Percentiles rank a stretch among this genome's conserved stretches.
These are phyloP conservation scores for Tephrocybe sp. DNA, from an alignment of 768 basidiomycete genomes.

Conservation along the genomic window DNA sequence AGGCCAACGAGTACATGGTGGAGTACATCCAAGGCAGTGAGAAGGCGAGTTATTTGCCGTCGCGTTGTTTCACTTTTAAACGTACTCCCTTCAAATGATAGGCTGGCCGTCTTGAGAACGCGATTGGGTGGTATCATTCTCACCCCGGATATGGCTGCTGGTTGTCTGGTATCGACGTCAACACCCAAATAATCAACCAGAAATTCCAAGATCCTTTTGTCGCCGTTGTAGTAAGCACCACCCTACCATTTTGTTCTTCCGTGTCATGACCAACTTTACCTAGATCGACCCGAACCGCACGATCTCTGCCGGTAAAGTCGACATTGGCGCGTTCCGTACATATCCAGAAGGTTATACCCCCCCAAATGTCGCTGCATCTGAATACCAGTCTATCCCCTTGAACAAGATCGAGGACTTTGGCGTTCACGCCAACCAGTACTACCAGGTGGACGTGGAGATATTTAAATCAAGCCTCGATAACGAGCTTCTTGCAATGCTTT, in stretches of 20 bases:
- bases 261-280: neutral
- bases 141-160: constrained; percentile 99
- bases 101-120: constrained; percentile 84
- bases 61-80: neutral
- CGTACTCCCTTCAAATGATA: constrained; percentile 26
- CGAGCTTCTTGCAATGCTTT: constrained; percentile 83
- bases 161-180: constrained; percentile 98
- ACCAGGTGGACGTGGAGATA: constrained; percentile 90
- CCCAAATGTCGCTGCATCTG: constrained; percentile 63
- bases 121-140: constrained; percentile 97
- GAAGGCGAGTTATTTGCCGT: constrained; percentile 51
- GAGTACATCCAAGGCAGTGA: constrained; percentile 83
- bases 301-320: constrained; percentile 96
- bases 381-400: constrained; percentile 96
- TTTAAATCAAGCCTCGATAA: constrained; percentile 92
- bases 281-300: constrained; percentile 98
- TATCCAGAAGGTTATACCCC: constrained; percentile 96
- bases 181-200: constrained; percentile 95
- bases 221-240: constrained; percentile 81
- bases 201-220: constrained; percentile 96
- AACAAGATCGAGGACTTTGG: constrained; percentile 99
- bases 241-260: neutral
- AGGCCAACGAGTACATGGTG: constrained; percentile 99
- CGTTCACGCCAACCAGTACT: constrained; percentile 96
- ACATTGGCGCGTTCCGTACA: constrained; percentile 98